Conservation (phyloP, 495 filamentous ascomycete species). For the Sabuloglossum arenarium region DNA sequence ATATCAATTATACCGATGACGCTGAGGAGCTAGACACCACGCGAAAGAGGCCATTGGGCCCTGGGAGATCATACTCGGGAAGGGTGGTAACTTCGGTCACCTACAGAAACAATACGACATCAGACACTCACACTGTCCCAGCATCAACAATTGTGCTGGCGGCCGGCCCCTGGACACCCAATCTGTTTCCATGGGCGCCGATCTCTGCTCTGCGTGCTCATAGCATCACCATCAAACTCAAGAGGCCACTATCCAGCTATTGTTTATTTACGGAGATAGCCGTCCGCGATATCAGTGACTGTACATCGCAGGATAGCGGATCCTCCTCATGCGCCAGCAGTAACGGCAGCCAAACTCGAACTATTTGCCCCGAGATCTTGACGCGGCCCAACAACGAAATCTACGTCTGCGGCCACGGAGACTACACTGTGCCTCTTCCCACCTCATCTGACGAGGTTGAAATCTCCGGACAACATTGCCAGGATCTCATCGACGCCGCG, state of each 20-base stretch:
- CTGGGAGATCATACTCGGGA: neutral
- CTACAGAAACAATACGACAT: conserved; percentile 47
- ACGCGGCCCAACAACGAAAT: conserved; percentile 72
- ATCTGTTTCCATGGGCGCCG: conserved; percentile 52
- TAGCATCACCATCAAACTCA: conserved; percentile 63
- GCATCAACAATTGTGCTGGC: conserved; percentile 70
- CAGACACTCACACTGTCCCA: conserved; percentile 33
- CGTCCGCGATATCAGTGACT: conserved; percentile 32
- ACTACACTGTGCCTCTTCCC: conserved; percentile 53
- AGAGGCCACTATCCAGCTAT: conserved; percentile 60
- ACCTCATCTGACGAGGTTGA: conserved; percentile 55
- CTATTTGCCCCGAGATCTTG: conserved; percentile 59
- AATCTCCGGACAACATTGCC: conserved; percentile 54
- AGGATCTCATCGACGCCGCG: conserved; percentile 75
- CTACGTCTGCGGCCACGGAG: conserved; percentile 86
- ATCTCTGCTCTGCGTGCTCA: conserved; percentile 73
- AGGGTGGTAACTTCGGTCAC: conserved; percentile 40
- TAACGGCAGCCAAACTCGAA: neutral
- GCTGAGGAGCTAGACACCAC: conserved; percentile 1
- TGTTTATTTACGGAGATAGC: conserved; percentile 55
- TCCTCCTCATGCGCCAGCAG: neutral
- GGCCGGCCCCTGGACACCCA: conserved; percentile 78
- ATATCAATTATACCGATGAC: conserved; percentile 29
- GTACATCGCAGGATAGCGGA: conserved; percentile 7
- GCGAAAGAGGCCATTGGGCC: too few relatives aligned